Evolutionary conservation across 1,284 basidiomycete species (phyloP).

Genomic region (Ganoderma lingzhi): DNA sequence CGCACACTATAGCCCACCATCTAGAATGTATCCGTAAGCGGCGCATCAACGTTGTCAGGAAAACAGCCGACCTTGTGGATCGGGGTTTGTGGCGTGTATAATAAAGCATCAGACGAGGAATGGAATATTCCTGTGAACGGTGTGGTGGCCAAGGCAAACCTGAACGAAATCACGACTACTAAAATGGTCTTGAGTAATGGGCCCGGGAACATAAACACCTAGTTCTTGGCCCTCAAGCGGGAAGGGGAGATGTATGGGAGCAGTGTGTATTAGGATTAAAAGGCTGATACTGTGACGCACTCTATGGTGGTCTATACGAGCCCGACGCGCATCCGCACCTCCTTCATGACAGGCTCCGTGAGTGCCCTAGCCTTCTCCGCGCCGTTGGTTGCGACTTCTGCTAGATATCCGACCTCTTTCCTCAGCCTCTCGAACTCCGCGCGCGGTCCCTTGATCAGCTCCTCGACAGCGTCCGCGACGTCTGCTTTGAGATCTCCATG

Average conservation of each 20-base stretch:
- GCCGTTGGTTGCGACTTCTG: conserved; percentile 70
- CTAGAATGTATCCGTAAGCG: background rate
- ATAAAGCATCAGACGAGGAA: too few relatives aligned
- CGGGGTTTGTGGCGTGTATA: background rate
- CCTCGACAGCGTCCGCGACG: conserved; percentile 78
- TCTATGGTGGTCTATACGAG: conserved; percentile 43
- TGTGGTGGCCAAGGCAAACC: background rate
- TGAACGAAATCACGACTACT: background rate
- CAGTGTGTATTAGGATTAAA: conserved; percentile 12
- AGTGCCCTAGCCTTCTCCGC: conserved; percentile 66
- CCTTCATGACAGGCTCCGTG: conserved; percentile 70
- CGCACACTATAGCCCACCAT: background rate
- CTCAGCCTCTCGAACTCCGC: conserved; percentile 73
- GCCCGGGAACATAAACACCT: too few relatives aligned
- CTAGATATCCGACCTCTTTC: conserved; percentile 69
- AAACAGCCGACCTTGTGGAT: background rate
- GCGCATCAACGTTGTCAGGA: background rate
- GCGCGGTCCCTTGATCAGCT: conserved; percentile 74
- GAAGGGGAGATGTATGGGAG: background rate
- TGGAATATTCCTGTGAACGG: too few relatives aligned
- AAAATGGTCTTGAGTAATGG: too few relatives aligned
- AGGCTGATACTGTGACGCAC: background rate
- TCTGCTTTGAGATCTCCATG: conserved; percentile 79
- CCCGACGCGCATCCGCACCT: conserved; percentile 76
- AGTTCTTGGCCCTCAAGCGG: too few relatives aligned